A percentile compares a stretch with the other conserved stretches of the same genome.
phyloP scores from a whole-genome alignment of 495 filamentous ascomycete genomes.

The Pyrenula aspistea region DNA sequence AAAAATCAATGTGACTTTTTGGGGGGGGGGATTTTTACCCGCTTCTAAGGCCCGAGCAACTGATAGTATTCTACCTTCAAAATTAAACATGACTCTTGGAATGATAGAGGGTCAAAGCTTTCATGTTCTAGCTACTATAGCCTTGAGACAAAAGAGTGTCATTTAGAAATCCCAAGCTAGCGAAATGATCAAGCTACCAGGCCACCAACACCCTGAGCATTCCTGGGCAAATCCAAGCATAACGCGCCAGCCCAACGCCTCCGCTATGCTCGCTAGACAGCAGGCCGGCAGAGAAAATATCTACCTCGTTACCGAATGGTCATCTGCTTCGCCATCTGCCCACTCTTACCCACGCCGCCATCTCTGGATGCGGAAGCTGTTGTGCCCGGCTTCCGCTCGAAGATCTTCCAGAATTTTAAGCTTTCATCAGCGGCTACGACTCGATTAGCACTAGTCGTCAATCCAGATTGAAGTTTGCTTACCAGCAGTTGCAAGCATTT shows the following conservation, averaged over 20 bases:
- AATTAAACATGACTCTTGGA: too few relatives aligned
- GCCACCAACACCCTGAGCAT: too few relatives aligned
- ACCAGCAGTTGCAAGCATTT: constrained; percentile 90
- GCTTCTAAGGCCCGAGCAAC: too few relatives aligned
- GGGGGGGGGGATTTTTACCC: too few relatives aligned
- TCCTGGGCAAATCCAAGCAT: background rate
- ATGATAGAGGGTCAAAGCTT: background rate
- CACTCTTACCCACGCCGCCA: constrained; percentile 45
- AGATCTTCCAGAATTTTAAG: constrained; percentile 99
- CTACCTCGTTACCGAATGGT: constrained; percentile 66
- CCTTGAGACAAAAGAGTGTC: too few relatives aligned
- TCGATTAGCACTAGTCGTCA: too few relatives aligned
- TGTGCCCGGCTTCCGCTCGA: constrained; percentile 87
- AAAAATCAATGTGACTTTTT: too few relatives aligned
- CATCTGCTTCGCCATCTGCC: constrained; percentile 85
- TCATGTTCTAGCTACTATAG: background rate
- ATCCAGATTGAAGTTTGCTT: constrained; percentile 16
- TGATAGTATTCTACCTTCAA: too few relatives aligned
- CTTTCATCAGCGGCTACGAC: constrained; percentile 72
- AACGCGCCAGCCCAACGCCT: background rate
- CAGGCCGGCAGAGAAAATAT: background rate
- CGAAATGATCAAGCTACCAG: too few relatives aligned
- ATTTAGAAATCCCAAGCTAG: too few relatives aligned
- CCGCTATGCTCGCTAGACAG: background rate
- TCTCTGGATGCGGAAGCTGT: constrained; percentile 41